Evolutionary conservation across 768 basidiomycete species (phyloP), one percentile per base, ranked within the genome.

Genomic region (Dentipellis fragilis): DNA sequence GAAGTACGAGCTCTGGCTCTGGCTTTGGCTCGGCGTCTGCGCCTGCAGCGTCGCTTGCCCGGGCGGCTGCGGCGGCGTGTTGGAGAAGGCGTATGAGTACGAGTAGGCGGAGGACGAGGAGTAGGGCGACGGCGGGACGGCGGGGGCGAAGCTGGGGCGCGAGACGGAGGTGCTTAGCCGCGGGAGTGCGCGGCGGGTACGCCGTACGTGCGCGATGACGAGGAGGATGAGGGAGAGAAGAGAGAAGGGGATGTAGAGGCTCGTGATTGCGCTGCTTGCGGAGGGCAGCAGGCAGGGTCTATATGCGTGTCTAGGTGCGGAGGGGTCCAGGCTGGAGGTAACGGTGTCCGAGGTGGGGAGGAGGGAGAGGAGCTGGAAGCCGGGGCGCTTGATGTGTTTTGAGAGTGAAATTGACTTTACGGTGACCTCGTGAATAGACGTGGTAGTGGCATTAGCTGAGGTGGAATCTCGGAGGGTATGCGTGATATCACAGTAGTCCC

Each of bases 321-420:
- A 51, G 0, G 65, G 58, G n/a, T 67, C 59, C 9, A 68, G 60
- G 3, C 74, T 68, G 12, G 73, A 58, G 21, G 66, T 60, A 8
- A 35, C 23, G 34, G 4, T 16, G 12, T 59, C 58, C 4, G 77
- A 73, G 37, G 76, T 71, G 9, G 74, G 64, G 35, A 82, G 67
- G n/a, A 86, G 71, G 0, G 90, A 87, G 34, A 96, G 74, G 6
- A 96, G 80, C 59, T 94, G 90, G 67, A 94, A 89, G 3, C 93
- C 93, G 2, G 93, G 89, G 36, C 74, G 71, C 21, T 74, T 74
- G 57, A 95, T 84, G 54, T 85, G 85, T 54, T 77, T 77, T 12
- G 83, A 81, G 58, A 83, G 81, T 14, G 89, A 87, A 67, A 95
- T 93, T 0, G 92, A 87, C 67, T 93, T 94, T 57, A 95, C 75